phyloP scores from a whole-genome alignment of 352 stramenopile genomes.

The Globisporangium spiculum region DNA sequence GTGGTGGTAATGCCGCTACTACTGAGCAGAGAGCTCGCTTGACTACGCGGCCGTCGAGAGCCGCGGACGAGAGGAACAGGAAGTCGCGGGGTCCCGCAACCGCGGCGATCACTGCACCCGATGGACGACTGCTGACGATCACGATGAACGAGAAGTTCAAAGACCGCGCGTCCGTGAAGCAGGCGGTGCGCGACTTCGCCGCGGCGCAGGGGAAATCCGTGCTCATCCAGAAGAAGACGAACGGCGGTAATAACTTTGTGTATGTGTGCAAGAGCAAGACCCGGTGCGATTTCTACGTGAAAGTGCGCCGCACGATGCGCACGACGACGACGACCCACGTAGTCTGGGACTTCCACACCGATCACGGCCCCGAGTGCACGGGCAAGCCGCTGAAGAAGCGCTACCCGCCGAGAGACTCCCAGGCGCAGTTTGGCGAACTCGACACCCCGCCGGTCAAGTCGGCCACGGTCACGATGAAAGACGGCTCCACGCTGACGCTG shows the following conservation, averaged over 20 bases:
- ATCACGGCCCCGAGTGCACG: constrained; percentile 33
- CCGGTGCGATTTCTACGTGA: constrained; percentile 37
- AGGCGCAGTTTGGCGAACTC: neutral
- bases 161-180: constrained; percentile 30
- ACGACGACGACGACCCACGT: constrained; percentile 1
- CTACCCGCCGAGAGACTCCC: neutral
- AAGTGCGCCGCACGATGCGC: constrained; percentile 24
- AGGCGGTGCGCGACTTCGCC: constrained; percentile 41
- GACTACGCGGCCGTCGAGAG: neutral
- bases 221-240: constrained; percentile 31
- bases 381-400: constrained; percentile 20
- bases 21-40: neutral
- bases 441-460: neutral
- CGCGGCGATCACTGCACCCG: neutral
- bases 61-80: neutral
- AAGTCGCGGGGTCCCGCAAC: neutral
- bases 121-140: neutral
- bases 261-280: constrained; percentile 46
- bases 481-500: constrained; percentile 30
- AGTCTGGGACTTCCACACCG: constrained; percentile 23
- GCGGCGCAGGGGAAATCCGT: constrained; percentile 38
- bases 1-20: neutral
- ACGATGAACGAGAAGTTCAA: constrained; percentile 31
- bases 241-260: constrained; percentile 49
- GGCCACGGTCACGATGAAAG: constrained; percentile 14